These are phyloP conservation scores for Lobosporangium transversale DNA, from an alignment of 192 early-diverging fungal genomes.

Conservation along the genomic window DNA sequence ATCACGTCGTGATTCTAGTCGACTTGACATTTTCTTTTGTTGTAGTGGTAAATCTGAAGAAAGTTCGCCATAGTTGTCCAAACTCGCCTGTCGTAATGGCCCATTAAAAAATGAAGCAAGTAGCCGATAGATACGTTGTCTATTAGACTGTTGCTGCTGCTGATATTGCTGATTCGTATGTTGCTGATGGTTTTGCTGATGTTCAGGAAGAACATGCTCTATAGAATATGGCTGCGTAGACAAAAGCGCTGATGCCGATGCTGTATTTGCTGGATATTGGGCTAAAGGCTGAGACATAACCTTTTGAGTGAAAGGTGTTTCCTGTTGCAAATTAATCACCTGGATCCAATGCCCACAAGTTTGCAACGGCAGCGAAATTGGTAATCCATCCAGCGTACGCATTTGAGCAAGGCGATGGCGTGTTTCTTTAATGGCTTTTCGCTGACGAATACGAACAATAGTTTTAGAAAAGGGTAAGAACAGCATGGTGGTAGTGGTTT, in stretches of 20 bases:
- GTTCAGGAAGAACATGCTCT: not conserved
- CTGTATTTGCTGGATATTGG: conserved; percentile 8
- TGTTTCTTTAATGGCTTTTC: not conserved
- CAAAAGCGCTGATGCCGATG: too few species aligned
- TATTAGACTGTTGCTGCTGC: not conserved
- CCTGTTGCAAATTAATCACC: conserved; percentile 44
- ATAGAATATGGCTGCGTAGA: not conserved
- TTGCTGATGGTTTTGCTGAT: not conserved
- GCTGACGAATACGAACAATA: conserved; percentile 15
- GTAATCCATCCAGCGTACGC: conserved; percentile 20
- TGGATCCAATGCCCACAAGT: conserved; percentile 49
- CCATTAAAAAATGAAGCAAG: conserved; percentile 12
- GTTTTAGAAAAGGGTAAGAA: not conserved
- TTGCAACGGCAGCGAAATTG: conserved; percentile 13
- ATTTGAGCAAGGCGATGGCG: conserved; percentile 16
- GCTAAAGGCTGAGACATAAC: conserved; percentile 12
- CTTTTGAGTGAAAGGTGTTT: conserved; percentile 16
- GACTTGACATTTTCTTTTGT: too few species aligned
- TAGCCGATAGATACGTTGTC: not conserved
- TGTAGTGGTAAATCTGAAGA: too few species aligned
- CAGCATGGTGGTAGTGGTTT: not conserved
- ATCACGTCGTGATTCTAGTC: conserved; percentile 26
- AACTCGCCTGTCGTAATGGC: too few species aligned
- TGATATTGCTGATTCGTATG: not conserved
- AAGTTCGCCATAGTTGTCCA: too few species aligned